Conservation (phyloP, 1,284 basidiomycete species). For the Pholiota adiposa region DNA sequence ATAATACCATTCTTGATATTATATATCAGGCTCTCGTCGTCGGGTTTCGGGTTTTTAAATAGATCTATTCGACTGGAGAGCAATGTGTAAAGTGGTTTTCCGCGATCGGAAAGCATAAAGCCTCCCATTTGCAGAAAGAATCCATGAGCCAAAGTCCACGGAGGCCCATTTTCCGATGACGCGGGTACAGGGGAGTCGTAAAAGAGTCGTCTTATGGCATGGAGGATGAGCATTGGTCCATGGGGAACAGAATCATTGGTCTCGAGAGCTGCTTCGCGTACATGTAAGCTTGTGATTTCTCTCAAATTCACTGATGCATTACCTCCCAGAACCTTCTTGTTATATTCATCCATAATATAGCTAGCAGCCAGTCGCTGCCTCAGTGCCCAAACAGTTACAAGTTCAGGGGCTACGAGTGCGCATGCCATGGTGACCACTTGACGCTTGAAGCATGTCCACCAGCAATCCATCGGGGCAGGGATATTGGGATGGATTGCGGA, state of each 20-base stretch:
- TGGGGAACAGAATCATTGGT: not conserved
- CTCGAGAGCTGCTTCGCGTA: not conserved
- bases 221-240: not conserved
- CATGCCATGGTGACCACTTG: slow-evolving; percentile 12
- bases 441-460: not conserved
- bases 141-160: slow-evolving; percentile 15
- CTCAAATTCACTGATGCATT: too few species aligned
- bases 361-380: slow-evolving; percentile 17
- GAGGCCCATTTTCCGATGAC: not conserved
- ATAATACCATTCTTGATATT: not conserved
- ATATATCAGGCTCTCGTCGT: not conserved
- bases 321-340: not conserved
- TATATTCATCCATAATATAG: slow-evolving; percentile 4
- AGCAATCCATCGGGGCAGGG: slow-evolving; percentile 18
- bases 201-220: not conserved
- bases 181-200: not conserved
- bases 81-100: not conserved
- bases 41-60: not conserved
- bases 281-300: not conserved
- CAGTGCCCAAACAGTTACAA: slow-evolving; percentile 14
- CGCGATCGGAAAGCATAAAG: slow-evolving; percentile 20
- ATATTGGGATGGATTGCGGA: slow-evolving; percentile 39
- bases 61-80: not conserved
- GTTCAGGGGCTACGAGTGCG: slow-evolving; percentile 12
- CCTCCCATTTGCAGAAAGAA: slow-evolving; percentile 31